Conservation (phyloP, 2,329 filamentous ascomycete genomes). For the Cordyceps cateniannulata region DNA sequence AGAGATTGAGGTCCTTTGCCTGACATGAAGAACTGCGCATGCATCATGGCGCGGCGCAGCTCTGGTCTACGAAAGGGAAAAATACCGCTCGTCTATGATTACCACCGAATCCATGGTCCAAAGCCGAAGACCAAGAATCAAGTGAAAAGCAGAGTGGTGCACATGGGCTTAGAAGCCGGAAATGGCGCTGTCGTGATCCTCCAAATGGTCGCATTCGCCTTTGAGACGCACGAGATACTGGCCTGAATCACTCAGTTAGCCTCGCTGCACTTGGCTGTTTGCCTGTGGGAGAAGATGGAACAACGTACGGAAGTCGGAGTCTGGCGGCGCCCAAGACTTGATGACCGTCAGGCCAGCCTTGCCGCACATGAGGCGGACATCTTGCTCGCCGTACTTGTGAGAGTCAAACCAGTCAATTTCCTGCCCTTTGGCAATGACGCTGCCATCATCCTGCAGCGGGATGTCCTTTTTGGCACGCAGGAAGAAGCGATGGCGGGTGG, state of each 20-base stretch:
- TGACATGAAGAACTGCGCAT: conserved; percentile 25
- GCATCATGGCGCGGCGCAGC: background rate
- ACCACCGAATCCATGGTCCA: background rate
- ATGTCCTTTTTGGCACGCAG: conserved; percentile 31
- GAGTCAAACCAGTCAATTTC: conserved; percentile 39
- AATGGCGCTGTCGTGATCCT: conserved; percentile 33
- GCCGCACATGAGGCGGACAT: conserved; percentile 32
- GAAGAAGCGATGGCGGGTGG: conserved; percentile 34
- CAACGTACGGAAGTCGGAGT: conserved; percentile 33
- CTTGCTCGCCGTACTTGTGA: conserved; percentile 32
- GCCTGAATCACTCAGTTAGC: conserved; percentile 18
- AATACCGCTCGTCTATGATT: background rate
- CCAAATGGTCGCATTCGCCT: conserved; percentile 22
- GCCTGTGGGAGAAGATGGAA: background rate
- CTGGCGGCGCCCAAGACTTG: conserved; percentile 29
- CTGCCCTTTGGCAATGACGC: conserved; percentile 24
- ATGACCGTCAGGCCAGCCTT: conserved; percentile 31
- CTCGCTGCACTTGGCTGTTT: background rate
- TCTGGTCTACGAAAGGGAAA: background rate
- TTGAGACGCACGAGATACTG: conserved; percentile 32
- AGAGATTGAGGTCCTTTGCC: conserved; percentile 31
- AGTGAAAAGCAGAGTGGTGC: background rate
- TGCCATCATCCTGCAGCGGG: conserved; percentile 19
- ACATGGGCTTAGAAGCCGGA: conserved; percentile 19
- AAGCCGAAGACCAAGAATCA: background rate